These are phyloP conservation scores for Cystobasidium tubakii DNA, from an alignment of 768 basidiomycete genomes.

Conservation along the genomic window DNA sequence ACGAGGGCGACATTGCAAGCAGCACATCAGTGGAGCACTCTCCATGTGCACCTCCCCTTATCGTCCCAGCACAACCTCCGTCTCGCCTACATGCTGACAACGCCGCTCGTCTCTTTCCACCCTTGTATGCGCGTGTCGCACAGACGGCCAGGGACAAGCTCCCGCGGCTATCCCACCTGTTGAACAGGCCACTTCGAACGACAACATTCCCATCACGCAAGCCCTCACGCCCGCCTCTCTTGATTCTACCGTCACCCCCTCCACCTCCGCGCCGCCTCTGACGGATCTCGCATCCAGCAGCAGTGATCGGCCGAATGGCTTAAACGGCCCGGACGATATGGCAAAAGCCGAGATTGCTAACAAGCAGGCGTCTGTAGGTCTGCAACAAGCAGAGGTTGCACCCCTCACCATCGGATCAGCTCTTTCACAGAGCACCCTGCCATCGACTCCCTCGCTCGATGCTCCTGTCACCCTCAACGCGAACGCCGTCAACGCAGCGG, in stretches of 20 bases:
- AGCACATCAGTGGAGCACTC: no score
- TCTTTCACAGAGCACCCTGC: background rate
- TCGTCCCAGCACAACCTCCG: no score
- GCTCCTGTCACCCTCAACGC: background rate
- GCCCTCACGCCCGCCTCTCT: background rate
- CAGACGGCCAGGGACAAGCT: conserved; percentile 4
- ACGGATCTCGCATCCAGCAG: conserved; percentile 1
- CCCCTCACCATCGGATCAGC: background rate
- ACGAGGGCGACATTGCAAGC: no score
- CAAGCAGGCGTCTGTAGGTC: background rate
- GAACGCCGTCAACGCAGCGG: background rate
- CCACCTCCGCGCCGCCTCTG: conserved; percentile 1
- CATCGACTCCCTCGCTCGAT: background rate
- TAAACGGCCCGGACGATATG: background rate
- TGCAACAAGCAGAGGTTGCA: background rate
- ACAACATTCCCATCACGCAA: background rate
- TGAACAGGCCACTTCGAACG: background rate
- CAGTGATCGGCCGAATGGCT: conserved; percentile 8
- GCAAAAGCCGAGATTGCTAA: background rate
- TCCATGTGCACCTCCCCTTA: no score
- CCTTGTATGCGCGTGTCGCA: background rate
- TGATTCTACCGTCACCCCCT: background rate
- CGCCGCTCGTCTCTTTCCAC: background rate
- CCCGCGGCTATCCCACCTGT: background rate
- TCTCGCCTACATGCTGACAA: background rate